A percentile compares a stretch with the other conserved stretches of the same genome.
phyloP scores from a whole-genome alignment of 2,329 filamentous ascomycete genomes.

The Botrytis medusae region DNA sequence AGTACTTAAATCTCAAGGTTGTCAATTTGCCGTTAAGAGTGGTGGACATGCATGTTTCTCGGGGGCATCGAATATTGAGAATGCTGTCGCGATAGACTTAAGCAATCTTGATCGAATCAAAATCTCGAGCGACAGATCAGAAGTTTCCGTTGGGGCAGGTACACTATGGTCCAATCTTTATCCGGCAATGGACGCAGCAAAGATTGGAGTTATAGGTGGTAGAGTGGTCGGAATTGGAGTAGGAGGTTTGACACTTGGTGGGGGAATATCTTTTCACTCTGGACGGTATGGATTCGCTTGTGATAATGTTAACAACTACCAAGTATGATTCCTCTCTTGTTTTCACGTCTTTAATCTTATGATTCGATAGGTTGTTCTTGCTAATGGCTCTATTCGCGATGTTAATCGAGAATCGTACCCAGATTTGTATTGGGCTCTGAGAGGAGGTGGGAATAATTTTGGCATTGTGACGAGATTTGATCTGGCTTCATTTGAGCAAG shows the following conservation, averaged over 20 bases:
- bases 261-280: slow-evolving; percentile 32
- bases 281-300: slow-evolving; percentile 25
- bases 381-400: slow-evolving; percentile 50
- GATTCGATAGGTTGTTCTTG: slow-evolving; percentile 41
- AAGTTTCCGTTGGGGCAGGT: slow-evolving; percentile 42
- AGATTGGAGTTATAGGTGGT: slow-evolving; percentile 43
- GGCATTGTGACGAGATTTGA: slow-evolving; percentile 49
- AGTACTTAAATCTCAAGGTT: slow-evolving; percentile 22
- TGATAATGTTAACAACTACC: slow-evolving; percentile 30
- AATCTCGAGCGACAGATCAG: slow-evolving; percentile 33
- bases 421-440: slow-evolving; percentile 54
- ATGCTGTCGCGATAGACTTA: slow-evolving; percentile 52
- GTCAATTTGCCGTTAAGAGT: slow-evolving; percentile 33
- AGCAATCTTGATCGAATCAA: slow-evolving; percentile 36
- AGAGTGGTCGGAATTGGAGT: slow-evolving; percentile 36
- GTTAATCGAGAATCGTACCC: slow-evolving; percentile 41
- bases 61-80: slow-evolving; percentile 51
- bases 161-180: slow-evolving; percentile 41
- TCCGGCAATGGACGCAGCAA: slow-evolving; percentile 31
- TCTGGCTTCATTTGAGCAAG: slow-evolving; percentile 42
- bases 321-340: slow-evolving; percentile 8
- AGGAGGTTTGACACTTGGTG: slow-evolving; percentile 30
- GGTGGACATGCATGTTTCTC: slow-evolving; percentile 38
- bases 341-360: background rate
- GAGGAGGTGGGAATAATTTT: slow-evolving; percentile 46